phyloP scores from a whole-genome alignment of 2,329 filamentous ascomycete genomes.

The Ascochyta lentis region DNA sequence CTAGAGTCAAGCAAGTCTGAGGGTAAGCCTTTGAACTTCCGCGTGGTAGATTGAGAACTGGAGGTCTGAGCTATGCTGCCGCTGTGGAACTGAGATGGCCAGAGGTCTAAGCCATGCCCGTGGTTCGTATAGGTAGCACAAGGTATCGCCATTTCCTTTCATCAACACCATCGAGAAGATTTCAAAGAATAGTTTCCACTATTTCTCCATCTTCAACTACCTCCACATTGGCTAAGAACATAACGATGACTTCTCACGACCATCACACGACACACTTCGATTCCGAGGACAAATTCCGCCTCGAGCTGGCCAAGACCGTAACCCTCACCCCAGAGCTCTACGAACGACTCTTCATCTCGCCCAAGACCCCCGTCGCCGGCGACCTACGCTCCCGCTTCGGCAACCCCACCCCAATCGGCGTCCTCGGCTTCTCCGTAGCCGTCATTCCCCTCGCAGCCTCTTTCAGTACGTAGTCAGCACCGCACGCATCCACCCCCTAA shows the following conservation, averaged over 20 bases:
- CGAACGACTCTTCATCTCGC: constrained; percentile 21
- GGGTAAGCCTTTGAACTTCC: constrained; percentile 3
- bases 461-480: constrained; percentile 16
- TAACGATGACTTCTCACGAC: constrained; percentile 13
- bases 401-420: constrained; percentile 24
- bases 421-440: constrained; percentile 22
- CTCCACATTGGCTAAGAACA: neutral
- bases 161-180: neutral
- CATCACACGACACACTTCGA: constrained; percentile 22
- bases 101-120: neutral
- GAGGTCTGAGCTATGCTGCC: constrained; percentile 1
- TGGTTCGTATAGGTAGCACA: constrained; percentile 7
- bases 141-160: neutral
- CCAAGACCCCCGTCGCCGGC: constrained; percentile 16
- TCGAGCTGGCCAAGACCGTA: constrained; percentile 22
- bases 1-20: constrained; percentile 12
- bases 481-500: neutral
- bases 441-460: constrained; percentile 20
- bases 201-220: neutral
- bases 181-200: neutral
- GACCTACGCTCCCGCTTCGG: constrained; percentile 18
- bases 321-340: constrained; percentile 26
- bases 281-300: constrained; percentile 22
- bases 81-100: constrained; percentile 6
- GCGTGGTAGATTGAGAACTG: constrained; percentile 1